A percentile compares a stretch with the other conserved stretches of the same genome.
Evolutionary conservation across 2,329 filamentous ascomycete genomes (phyloP).

Genomic region (Ascochyta viciae-villosae): DNA sequence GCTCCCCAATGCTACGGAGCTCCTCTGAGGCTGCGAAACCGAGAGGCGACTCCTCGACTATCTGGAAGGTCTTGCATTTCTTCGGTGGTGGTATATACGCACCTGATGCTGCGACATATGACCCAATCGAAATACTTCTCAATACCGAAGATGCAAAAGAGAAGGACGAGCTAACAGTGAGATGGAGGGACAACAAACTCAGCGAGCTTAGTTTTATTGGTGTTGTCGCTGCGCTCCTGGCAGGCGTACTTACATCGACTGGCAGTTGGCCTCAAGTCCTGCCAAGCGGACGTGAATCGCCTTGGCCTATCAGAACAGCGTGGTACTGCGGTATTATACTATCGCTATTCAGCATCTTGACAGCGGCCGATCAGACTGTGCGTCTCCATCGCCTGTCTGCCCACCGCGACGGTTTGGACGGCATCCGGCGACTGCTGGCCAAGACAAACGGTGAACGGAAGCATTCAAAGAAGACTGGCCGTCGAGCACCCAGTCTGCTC

Average conservation of each 20-base stretch:
- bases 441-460: conserved; percentile 32
- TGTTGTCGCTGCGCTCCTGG: conserved; percentile 44
- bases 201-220: conserved; percentile 53
- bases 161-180: conserved; percentile 46
- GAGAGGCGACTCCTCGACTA: conserved; percentile 4
- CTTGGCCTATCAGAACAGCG: conserved; percentile 52
- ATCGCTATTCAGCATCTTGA: conserved; percentile 59
- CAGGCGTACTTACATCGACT: conserved; percentile 52
- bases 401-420: conserved; percentile 48
- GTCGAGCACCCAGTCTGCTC: conserved; percentile 30
- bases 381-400: conserved; percentile 53
- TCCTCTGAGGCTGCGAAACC: conserved; percentile 19
- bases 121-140: conserved; percentile 48
- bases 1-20: conserved; percentile 29
- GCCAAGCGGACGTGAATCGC: conserved; percentile 44
- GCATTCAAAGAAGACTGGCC: conserved; percentile 21
- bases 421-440: conserved; percentile 47
- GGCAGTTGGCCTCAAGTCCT: conserved; percentile 55
- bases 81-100: conserved; percentile 45
- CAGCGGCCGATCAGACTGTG: conserved; percentile 53
- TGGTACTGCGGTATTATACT: conserved; percentile 58
- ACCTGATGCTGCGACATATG: conserved; percentile 44
- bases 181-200: conserved; percentile 51
- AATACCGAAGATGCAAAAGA: conserved; percentile 44
- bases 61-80: conserved; percentile 33